Conservation (phyloP, 176 grass and related monocot species). For the Carex myosuroides region DNA sequence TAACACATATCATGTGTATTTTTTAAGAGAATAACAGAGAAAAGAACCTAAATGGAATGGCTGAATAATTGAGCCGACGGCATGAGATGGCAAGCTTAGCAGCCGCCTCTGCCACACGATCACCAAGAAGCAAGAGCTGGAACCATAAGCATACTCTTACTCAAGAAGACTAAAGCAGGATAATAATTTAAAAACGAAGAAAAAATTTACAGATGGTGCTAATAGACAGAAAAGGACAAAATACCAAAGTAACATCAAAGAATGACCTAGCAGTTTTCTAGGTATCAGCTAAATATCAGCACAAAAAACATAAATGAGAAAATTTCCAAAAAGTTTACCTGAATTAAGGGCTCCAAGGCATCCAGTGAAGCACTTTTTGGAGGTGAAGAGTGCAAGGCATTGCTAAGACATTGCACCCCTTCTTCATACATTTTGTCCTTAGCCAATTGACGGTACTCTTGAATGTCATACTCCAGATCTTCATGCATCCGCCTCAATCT, state of each 20-base stretch:
- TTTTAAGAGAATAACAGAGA: neutral
- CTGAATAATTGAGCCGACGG: neutral
- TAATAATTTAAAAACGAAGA: neutral
- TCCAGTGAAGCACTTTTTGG: constrained; percentile 5
- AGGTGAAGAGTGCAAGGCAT: constrained; percentile 1
- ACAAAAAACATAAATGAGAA: neutral
- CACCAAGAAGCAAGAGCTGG: constrained; percentile 24
- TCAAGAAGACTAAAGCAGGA: neutral
- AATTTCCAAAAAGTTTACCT: neutral
- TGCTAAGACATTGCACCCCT: neutral
- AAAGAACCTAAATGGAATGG: constrained; percentile 15
- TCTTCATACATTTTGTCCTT: constrained; percentile 4
- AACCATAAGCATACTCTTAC: neutral
- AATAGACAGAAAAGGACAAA: neutral
- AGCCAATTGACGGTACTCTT: constrained; percentile 8
- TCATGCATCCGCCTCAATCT: constrained; percentile 10
- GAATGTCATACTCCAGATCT: constrained; percentile 5
- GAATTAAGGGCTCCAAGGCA: constrained; percentile 21
- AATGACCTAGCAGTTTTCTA: neutral
- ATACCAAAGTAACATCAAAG: neutral
- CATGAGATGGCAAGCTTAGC: neutral
- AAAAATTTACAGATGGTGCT: neutral
- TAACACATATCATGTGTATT: neutral
- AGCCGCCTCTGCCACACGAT: constrained; percentile 14
- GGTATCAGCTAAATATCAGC: neutral